Conservation (phyloP, 148 eudicot genomes). For the Diospyros lotus region DNA sequence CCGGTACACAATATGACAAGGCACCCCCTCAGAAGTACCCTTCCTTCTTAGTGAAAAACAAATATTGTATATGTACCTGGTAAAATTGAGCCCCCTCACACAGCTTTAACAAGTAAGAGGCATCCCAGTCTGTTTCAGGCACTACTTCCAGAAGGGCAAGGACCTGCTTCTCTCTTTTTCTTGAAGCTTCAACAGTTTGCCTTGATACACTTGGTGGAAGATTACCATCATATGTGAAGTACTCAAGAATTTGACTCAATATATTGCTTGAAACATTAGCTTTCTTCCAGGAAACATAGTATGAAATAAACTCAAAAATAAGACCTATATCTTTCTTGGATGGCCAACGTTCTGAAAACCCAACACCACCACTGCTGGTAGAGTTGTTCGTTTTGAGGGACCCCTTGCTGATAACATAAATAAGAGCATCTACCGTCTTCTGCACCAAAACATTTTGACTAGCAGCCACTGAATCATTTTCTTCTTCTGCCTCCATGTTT, state of each 20-base stretch:
- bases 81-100: conserved; percentile 71
- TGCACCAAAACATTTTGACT: conserved; percentile 49
- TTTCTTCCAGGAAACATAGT: conserved; percentile 48
- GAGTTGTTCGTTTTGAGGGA: conserved; percentile 42
- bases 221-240: conserved; percentile 58
- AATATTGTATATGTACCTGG: conserved; percentile 47
- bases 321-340: conserved; percentile 62
- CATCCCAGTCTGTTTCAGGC: conserved; percentile 77
- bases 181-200: conserved; percentile 26
- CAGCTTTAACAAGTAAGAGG: conserved; percentile 63
- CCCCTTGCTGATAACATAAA: conserved; percentile 52
- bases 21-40: too few relatives aligned
- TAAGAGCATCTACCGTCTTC: conserved; percentile 68
- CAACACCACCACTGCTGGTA: conserved; percentile 32
- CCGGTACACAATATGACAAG: too few relatives aligned
- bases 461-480: conserved; percentile 23
- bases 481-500: conserved; percentile 25
- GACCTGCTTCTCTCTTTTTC: conserved; percentile 74
- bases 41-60: too few relatives aligned
- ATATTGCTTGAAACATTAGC: conserved; percentile 56
- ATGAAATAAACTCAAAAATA: conserved; percentile 71
- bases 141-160: conserved; percentile 68
- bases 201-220: conserved; percentile 27
- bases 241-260: conserved; percentile 70
- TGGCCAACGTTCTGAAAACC: conserved; percentile 56